These are phyloP conservation scores for Aspergillus versicolor DNA, from an alignment of 2,329 filamentous ascomycete species.

Conservation along the genomic window DNA sequence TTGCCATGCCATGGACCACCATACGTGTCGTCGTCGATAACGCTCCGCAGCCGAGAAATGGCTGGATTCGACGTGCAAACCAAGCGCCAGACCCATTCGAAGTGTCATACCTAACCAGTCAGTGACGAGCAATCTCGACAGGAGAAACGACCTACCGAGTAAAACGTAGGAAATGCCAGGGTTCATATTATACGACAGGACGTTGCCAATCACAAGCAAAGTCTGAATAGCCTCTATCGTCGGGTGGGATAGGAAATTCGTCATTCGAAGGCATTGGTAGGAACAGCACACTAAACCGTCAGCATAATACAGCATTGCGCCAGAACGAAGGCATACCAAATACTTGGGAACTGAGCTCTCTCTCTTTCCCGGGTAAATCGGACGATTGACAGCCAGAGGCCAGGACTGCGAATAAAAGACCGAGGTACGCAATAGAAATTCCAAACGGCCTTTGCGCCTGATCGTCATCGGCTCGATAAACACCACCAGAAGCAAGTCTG, in stretches of 20 bases:
- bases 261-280: constrained; percentile 64
- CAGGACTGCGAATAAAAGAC: constrained; percentile 61
- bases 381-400: constrained; percentile 63
- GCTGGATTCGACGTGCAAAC: constrained; percentile 59
- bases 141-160: constrained; percentile 41
- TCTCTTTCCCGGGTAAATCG: constrained; percentile 56
- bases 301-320: constrained; percentile 18
- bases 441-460: constrained; percentile 58
- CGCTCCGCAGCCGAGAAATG: constrained; percentile 51
- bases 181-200: constrained; percentile 64
- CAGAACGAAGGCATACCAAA: constrained; percentile 46
- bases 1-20: constrained; percentile 65
- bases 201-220: constrained; percentile 61
- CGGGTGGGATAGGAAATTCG: constrained; percentile 63
- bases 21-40: constrained; percentile 45
- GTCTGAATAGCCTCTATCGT: constrained; percentile 63
- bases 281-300: constrained; percentile 57
- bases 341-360: constrained; percentile 63
- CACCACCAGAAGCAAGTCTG: constrained; percentile 45
- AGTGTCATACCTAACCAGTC: constrained; percentile 53
- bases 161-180: constrained; percentile 64
- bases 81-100: constrained; percentile 60
- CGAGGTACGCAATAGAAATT: constrained; percentile 58
- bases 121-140: neutral
- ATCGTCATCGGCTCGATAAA: constrained; percentile 45